Evolutionary conservation across 345 rosid species (phyloP).

Genomic region (Noccaea bulbosa): DNA sequence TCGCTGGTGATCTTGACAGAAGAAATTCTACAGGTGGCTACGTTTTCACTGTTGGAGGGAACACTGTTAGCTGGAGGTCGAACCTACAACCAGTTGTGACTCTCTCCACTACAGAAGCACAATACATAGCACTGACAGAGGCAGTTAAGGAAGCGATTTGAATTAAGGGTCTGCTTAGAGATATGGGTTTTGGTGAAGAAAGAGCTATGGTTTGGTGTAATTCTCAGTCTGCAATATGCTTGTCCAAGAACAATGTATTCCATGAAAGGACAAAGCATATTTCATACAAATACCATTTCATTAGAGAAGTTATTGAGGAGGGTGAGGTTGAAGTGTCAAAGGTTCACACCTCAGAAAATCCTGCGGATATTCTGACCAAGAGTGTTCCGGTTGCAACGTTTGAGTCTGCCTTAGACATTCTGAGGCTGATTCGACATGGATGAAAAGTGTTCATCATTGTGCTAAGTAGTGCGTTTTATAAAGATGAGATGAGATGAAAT

Average conservation of each 20-base stretch:
- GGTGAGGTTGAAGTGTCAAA: not conserved
- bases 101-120: not conserved
- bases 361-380: not conserved
- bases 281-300: not conserved
- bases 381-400: not conserved
- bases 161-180: not conserved
- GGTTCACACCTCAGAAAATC: not conserved
- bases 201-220: not conserved
- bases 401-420: not conserved
- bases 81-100: not conserved
- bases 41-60: too few relatives aligned
- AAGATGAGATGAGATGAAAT: conserved; percentile 3
- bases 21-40: too few relatives aligned
- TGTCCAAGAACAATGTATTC: not conserved
- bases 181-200: not conserved
- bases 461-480: not conserved
- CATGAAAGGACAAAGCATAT: not conserved
- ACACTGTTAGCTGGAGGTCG: too few relatives aligned
- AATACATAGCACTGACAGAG: not conserved
- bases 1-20: too few relatives aligned
- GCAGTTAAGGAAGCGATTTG: not conserved
- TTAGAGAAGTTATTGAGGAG: not conserved
- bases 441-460: not conserved
- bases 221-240: not conserved
- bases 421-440: not conserved